Percentiles rank a stretch among this genome's conserved stretches.
Conservation (phyloP, 306 rosid genomes). For the Datisca glomerata region DNA sequence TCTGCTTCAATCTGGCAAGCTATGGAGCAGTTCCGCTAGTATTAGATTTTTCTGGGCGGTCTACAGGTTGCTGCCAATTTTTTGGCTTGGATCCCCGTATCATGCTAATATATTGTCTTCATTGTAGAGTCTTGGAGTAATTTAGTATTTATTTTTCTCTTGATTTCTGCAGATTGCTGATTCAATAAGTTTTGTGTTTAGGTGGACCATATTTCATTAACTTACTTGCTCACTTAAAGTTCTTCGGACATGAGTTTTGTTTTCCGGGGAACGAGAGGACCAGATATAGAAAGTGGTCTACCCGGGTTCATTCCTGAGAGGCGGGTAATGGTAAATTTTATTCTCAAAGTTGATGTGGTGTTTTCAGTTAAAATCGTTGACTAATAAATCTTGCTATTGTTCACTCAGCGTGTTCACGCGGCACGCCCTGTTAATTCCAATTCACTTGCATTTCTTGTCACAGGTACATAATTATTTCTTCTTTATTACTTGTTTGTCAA, state of each 20-base stretch:
- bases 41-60: no score
- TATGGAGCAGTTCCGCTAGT: no score
- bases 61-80: no score
- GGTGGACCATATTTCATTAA: neutral
- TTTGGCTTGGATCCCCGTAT: no score
- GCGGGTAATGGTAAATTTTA: constrained; percentile 54
- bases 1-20: no score
- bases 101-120: no score
- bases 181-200: neutral
- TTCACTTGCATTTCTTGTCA: constrained; percentile 87
- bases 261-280: constrained; percentile 70
- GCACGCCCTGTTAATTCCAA: constrained; percentile 73
- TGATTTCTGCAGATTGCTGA: no score
- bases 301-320: constrained; percentile 72
- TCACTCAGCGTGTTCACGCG: constrained; percentile 51
- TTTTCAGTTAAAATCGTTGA: no score
- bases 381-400: constrained; percentile 4
- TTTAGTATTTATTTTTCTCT: no score
- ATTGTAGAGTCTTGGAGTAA: no score
- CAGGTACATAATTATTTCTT: constrained; percentile 38
- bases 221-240: constrained; percentile 11
- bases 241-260: constrained; percentile 68
- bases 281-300: constrained; percentile 68
- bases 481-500: neutral
- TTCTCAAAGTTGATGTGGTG: constrained; percentile 1